phyloP scores from a whole-genome alignment of 164 flowering plant species.

The Dillenia turbinata region DNA sequence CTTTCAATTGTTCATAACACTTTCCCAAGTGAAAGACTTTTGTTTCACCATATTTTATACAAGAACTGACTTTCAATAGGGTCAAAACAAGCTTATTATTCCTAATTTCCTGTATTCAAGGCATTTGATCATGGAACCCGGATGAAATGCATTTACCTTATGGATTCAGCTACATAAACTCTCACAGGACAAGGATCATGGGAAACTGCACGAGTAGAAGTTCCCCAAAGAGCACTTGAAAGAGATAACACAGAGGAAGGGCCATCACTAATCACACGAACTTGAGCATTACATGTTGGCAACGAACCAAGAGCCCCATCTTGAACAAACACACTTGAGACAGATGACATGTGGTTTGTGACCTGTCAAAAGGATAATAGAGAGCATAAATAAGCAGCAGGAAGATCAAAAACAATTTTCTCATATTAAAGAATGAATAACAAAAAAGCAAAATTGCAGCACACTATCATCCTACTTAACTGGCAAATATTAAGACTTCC shows the following conservation, averaged over 20 bases:
- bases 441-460: no score
- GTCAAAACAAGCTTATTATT: no score
- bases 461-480: no score
- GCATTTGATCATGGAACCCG: background rate
- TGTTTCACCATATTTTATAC: no score
- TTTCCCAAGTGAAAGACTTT: no score
- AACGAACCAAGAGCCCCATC: slow-evolving; percentile 57
- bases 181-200: slow-evolving; percentile 56
- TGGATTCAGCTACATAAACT: slow-evolving; percentile 41
- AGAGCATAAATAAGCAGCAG: background rate
- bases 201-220: slow-evolving; percentile 50
- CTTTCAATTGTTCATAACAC: no score
- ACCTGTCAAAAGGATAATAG: slow-evolving; percentile 24
- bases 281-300: slow-evolving; percentile 39
- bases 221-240: slow-evolving; percentile 40
- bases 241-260: slow-evolving; percentile 41
- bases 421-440: no score
- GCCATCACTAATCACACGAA: slow-evolving; percentile 49
- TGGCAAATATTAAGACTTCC: no score
- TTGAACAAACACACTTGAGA: slow-evolving; percentile 43
- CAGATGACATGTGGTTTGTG: slow-evolving; percentile 40
- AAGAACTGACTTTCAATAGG: no score
- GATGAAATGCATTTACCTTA: slow-evolving; percentile 27
- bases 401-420: no score
- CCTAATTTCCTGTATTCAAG: background rate